These are phyloP conservation scores for Psilocybe subaeruginosa DNA, from an alignment of 768 basidiomycete genomes.

Conservation along the genomic window DNA sequence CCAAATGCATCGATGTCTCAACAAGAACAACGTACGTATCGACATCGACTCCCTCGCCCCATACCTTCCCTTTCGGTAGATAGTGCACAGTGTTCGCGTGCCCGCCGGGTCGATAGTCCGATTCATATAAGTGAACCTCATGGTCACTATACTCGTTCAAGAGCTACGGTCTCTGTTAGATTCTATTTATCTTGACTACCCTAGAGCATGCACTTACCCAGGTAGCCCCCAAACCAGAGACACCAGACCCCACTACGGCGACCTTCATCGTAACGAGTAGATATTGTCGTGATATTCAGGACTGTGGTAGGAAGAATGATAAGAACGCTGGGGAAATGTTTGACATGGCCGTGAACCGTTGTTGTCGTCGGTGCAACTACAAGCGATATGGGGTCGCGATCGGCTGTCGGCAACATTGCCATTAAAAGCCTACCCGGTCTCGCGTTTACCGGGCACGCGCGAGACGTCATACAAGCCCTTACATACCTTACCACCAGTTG, in stretches of 20 bases:
- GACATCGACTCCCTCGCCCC: constrained; percentile 49
- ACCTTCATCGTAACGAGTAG: constrained; percentile 48
- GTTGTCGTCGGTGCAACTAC: neutral
- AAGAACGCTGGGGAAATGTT: constrained; percentile 2
- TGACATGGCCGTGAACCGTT: constrained; percentile 7
- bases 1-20: neutral
- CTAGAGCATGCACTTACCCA: constrained; percentile 51
- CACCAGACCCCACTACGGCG: constrained; percentile 77
- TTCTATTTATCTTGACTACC: neutral
- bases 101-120: constrained; percentile 67
- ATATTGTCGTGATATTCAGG: neutral
- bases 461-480: too few relatives aligned
- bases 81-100: constrained; percentile 78
- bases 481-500: too few relatives aligned
- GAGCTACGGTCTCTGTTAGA: constrained; percentile 38
- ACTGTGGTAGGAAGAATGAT: neutral
- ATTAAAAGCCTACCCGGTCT: too few relatives aligned
- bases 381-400: neutral
- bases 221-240: constrained; percentile 77
- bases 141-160: constrained; percentile 77
- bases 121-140: constrained; percentile 76
- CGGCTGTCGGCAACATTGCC: neutral
- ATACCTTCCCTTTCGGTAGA: constrained; percentile 36
- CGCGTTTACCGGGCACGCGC: too few relatives aligned
- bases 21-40: constrained; percentile 60